Evolutionary conservation across 805 yeast genomes (phyloP), one percentile per base, ranked within the genome.

Genomic region (Saccharomycopsis olivae): DNA sequence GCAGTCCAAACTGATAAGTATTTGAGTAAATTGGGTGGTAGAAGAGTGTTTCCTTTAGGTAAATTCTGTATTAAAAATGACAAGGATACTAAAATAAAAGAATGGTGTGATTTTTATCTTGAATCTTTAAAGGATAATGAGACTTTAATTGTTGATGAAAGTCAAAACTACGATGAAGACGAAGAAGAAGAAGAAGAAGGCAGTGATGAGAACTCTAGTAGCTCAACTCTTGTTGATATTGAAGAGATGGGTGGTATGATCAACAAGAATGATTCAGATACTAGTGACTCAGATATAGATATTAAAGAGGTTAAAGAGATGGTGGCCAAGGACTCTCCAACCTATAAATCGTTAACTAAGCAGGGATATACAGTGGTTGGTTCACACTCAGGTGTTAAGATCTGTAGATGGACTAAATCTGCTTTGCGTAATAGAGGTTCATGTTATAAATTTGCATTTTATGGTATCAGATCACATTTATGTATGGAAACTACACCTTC

Each of bases 401-500:
- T 88, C 21, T 87, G 96, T 54, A 73, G 96, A 53, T 87, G 96
- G 96, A 88, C 96, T 0, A 88, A 88, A 54, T 81, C 92, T 43
- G 96, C 96, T 1, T 66, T 87, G 51, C 71, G 96, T 50, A 95
- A 96, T 21, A 73, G 95, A 51, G 96, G 96, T 2, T 85, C 94
- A 2, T 87, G 96, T 62, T 87, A 87, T 62, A 87, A 87, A 56
- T 85, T 72, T 60, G 94, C 96, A 8, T 80, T 87, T 52, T 87
- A 88, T 57, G 96, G 96, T 18, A 87, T 87, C 51, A 75, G 71
- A 46, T 81, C 94, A 2, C 96, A 89, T 61, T 64, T 89, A 41
- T 87, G 96, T 61, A 87, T 87, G 96, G 96, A 87, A 56, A 75
- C 96, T 2, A 87, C 96, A 0, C 96, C 96, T 1, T 80, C 94